Evolutionary conservation across 768 basidiomycete genomes (phyloP).

Genomic region (Mycena venus): DNA sequence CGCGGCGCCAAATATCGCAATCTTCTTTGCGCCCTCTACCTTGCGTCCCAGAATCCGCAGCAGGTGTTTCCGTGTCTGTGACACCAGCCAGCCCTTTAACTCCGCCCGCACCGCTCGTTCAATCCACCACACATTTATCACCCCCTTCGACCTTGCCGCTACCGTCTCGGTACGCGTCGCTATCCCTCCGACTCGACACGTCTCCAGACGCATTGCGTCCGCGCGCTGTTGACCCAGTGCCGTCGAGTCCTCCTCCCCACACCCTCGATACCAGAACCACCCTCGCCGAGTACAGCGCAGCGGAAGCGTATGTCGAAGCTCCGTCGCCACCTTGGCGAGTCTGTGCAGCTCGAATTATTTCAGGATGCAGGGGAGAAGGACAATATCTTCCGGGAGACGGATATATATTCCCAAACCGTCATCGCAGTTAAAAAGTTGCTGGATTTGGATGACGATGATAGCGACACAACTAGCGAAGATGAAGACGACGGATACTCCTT

Average conservation of each 20-base stretch:
- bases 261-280: slow-evolving; percentile 31
- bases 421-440: slow-evolving; percentile 26
- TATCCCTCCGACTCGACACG: slow-evolving; percentile 28
- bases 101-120: not conserved
- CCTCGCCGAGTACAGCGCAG: slow-evolving; percentile 45
- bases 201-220: slow-evolving; percentile 25
- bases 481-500: slow-evolving; percentile 31
- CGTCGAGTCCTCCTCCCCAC: slow-evolving; percentile 12
- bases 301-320: slow-evolving; percentile 47
- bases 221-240: not conserved
- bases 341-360: slow-evolving; percentile 40
- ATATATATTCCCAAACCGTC: slow-evolving; percentile 20
- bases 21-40: slow-evolving; percentile 26
- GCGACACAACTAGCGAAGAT: slow-evolving; percentile 31
- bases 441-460: slow-evolving; percentile 22
- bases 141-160: not conserved
- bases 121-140: not conserved
- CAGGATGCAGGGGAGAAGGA: not conserved
- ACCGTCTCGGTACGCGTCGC: slow-evolving; percentile 20
- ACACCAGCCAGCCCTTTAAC: slow-evolving; percentile 14
- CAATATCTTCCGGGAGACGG: not conserved
- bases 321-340: slow-evolving; percentile 49
- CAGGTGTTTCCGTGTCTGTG: slow-evolving; percentile 2
- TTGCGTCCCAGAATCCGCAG: slow-evolving; percentile 11
- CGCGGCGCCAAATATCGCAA: slow-evolving; percentile 15